Percentiles rank a stretch among this genome's conserved stretches.
These are phyloP conservation scores for Cyberlindnera misumaiensis DNA, from an alignment of 805 yeast species.

Conservation along the genomic window DNA sequence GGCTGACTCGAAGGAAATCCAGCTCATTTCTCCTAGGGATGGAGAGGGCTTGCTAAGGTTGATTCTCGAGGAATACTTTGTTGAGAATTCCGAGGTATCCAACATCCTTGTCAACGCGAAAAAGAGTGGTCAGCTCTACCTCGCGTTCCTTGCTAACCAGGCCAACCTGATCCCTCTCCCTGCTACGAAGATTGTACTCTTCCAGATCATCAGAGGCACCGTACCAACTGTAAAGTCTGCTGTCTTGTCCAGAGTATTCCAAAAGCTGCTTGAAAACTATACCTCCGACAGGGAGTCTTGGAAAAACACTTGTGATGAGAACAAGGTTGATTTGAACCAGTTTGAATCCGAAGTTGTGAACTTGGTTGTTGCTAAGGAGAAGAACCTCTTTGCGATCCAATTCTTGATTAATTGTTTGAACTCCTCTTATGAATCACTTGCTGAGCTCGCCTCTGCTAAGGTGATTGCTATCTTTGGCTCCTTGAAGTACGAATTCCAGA, in stretches of 20 bases:
- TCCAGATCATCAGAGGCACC: conserved; percentile 38
- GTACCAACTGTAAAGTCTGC: conserved; percentile 31
- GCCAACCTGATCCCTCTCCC: conserved; percentile 47
- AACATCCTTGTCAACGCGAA: conserved; percentile 37
- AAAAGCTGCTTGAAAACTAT: conserved; percentile 39
- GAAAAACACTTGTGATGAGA: conserved; percentile 35
- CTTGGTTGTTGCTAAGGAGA: conserved; percentile 59
- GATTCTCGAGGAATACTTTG: conserved; percentile 37
- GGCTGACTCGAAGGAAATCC: conserved; percentile 35
- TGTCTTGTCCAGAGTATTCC: conserved; percentile 43
- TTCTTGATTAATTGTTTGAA: conserved; percentile 53
- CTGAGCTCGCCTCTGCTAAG: conserved; percentile 43
- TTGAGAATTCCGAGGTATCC: conserved; percentile 45
- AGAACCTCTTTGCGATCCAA: conserved; percentile 45
- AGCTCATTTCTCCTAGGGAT: conserved; percentile 61
- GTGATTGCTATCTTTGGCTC: conserved; percentile 48
- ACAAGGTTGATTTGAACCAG: conserved; percentile 42
- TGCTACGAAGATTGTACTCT: conserved; percentile 45
- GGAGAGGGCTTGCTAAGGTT: conserved; percentile 37
- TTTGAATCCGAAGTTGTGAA: conserved; percentile 55
- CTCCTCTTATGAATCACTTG: conserved; percentile 35
- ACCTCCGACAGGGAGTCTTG: conserved; percentile 38
- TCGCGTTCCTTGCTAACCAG: conserved; percentile 67
- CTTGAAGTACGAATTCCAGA: conserved; percentile 51
- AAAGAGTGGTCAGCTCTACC: conserved; percentile 48